Percentiles rank a stretch among this genome's conserved stretches.
phyloP scores from a whole-genome alignment of 2,329 filamentous ascomycete genomes.

The Alternaria longipes region DNA sequence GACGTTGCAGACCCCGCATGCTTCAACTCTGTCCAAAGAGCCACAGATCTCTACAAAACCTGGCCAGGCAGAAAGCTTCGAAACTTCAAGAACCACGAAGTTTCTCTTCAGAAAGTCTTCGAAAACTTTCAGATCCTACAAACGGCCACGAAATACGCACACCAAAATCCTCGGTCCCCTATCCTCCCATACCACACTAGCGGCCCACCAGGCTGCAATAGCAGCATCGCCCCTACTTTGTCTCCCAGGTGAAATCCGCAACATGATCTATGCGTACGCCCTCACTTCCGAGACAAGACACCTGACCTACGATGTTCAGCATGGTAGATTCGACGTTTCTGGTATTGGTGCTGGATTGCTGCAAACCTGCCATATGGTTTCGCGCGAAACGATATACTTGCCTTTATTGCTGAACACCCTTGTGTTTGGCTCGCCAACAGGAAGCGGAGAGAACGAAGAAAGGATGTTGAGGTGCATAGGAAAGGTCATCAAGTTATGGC shows the following conservation, averaged over 20 bases:
- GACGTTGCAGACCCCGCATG: neutral
- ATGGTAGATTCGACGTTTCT: slow-evolving; percentile 21
- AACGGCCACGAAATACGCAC: slow-evolving; percentile 9
- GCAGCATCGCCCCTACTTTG: slow-evolving; percentile 16
- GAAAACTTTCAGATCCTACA: slow-evolving; percentile 1
- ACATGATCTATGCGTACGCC: slow-evolving; percentile 21
- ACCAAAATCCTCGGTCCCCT: slow-evolving; percentile 3
- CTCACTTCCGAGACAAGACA: slow-evolving; percentile 11
- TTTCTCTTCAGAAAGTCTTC: neutral
- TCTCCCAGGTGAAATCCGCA: slow-evolving; percentile 25
- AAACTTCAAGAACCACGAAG: neutral
- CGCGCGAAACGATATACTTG: slow-evolving; percentile 22
- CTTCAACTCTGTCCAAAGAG: neutral
- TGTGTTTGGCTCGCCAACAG: slow-evolving; percentile 6
- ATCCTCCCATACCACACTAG: neutral
- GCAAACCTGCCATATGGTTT: slow-evolving; percentile 22
- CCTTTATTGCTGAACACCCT: slow-evolving; percentile 20
- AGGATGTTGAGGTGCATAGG: neutral
- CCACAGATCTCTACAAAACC: neutral
- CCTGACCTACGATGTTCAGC: slow-evolving; percentile 10
- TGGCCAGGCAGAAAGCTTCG: neutral
- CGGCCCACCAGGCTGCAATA: neutral
- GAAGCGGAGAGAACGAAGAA: neutral
- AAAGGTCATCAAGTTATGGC: neutral
- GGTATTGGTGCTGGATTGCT: slow-evolving; percentile 24